These are phyloP conservation scores for Pestalotiopsis sp. DNA, from an alignment of 2,329 filamentous ascomycete genomes.

Conservation along the genomic window DNA sequence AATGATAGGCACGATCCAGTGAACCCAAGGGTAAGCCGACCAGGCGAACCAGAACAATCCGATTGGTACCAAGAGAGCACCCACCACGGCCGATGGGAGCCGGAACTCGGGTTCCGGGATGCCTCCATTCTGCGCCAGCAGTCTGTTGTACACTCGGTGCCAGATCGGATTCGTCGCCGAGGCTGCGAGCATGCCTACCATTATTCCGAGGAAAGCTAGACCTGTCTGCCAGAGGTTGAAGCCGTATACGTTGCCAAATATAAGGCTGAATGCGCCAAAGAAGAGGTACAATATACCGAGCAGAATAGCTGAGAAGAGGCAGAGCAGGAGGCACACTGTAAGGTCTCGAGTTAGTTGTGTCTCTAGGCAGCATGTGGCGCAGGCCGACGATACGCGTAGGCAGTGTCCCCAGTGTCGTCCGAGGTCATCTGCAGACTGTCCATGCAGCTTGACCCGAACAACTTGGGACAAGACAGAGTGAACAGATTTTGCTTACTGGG, in stretches of 20 bases:
- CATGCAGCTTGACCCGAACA: background rate
- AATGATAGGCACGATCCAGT: constrained; percentile 78
- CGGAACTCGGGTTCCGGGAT: constrained; percentile 84
- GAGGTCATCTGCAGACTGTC: no score
- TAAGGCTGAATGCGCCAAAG: constrained; percentile 83
- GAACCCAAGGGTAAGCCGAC: constrained; percentile 74
- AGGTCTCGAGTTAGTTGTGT: background rate
- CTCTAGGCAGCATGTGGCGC: no score
- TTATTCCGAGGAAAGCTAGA: constrained; percentile 74
- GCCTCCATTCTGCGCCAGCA: constrained; percentile 55
- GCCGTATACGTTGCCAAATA: constrained; percentile 74
- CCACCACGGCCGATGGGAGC: constrained; percentile 73
- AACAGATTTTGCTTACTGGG: constrained; percentile 61
- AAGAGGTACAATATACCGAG: constrained; percentile 88
- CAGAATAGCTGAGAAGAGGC: constrained; percentile 81
- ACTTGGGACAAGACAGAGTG: background rate
- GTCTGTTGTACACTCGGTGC: constrained; percentile 58
- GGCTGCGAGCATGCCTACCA: constrained; percentile 69
- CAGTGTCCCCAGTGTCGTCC: no score
- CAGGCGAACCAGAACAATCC: constrained; percentile 90
- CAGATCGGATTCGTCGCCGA: constrained; percentile 68
- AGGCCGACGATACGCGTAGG: no score
- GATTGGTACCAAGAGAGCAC: constrained; percentile 76
- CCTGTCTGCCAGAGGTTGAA: constrained; percentile 81
- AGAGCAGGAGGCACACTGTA: constrained; percentile 61